phyloP scores from a whole-genome alignment of 495 filamentous ascomycete species.

The Penicillium paxilli region DNA sequence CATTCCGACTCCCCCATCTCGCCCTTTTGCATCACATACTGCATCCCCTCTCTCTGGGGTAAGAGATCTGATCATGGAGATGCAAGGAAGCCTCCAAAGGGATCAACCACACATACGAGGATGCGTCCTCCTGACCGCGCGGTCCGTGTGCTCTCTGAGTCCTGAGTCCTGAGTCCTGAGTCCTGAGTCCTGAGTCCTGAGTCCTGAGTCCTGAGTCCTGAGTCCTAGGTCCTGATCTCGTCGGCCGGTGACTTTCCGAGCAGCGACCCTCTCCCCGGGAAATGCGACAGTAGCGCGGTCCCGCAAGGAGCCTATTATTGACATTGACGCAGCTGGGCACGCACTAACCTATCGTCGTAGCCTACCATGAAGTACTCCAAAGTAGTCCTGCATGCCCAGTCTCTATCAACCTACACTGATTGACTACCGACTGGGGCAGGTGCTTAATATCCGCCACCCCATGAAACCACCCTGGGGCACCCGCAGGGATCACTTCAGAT shows the following conservation, averaged over 20 bases:
- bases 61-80: background rate
- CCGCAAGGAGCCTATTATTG: slow-evolving; percentile 2
- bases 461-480: background rate
- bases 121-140: background rate
- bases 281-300: background rate
- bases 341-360: background rate
- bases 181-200: too few species aligned
- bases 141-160: background rate
- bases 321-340: background rate
- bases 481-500: background rate
- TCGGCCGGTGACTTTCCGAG: background rate
- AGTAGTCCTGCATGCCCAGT: background rate
- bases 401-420: background rate
- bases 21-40: background rate
- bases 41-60: background rate
- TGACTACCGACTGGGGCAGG: background rate
- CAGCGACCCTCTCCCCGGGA: background rate
- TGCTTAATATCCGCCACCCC: background rate
- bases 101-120: background rate
- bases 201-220: too few species aligned
- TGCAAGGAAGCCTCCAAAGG: background rate
- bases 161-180: too few species aligned
- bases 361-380: too few species aligned
- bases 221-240: too few species aligned
- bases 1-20: too few species aligned